Evolutionary conservation across 148 eudicot genomes (phyloP).

Genomic region (Rhododendron simsii): DNA sequence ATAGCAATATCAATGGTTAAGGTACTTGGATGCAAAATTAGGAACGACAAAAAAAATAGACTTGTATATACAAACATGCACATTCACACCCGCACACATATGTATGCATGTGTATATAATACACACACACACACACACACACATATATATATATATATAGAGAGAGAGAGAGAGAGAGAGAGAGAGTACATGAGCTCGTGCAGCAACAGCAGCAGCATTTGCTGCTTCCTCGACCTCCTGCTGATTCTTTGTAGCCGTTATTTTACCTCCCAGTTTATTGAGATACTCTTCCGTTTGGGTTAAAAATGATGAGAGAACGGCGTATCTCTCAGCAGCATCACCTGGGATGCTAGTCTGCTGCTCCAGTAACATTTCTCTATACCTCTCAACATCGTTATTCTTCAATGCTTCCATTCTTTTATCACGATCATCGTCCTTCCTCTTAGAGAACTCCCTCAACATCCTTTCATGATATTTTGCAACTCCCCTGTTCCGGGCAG

Average conservation of each 20-base stretch:
- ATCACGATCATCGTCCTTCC: slow-evolving; percentile 81
- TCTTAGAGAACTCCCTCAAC: slow-evolving; percentile 96
- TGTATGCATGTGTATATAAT: not conserved
- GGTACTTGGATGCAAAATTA: not conserved
- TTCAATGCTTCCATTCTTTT: slow-evolving; percentile 97
- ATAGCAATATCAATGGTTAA: not conserved
- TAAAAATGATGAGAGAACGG: slow-evolving; percentile 91
- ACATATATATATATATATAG: not conserved
- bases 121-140: no score
- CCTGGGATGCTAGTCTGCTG: slow-evolving; percentile 94
- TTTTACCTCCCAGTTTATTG: slow-evolving; percentile 88
- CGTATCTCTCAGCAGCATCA: slow-evolving; percentile 94
- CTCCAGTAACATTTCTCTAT: slow-evolving; percentile 93
- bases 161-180: slow-evolving; percentile 8
- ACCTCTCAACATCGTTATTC: slow-evolving; percentile 96
- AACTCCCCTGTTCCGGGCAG: slow-evolving; percentile 94
- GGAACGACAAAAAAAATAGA: not conserved
- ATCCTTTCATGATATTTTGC: slow-evolving; percentile 95
- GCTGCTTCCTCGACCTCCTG: slow-evolving; percentile 99
- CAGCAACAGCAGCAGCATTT: slow-evolving; percentile 75
- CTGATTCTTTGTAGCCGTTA: slow-evolving; percentile 89
- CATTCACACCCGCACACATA: no score
- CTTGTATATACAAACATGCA: not conserved
- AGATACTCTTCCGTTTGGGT: slow-evolving; percentile 96
- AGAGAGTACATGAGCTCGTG: slow-evolving; percentile 71